phyloP scores from a whole-genome alignment of 257 asterid species.

The Primulina eburnea region DNA sequence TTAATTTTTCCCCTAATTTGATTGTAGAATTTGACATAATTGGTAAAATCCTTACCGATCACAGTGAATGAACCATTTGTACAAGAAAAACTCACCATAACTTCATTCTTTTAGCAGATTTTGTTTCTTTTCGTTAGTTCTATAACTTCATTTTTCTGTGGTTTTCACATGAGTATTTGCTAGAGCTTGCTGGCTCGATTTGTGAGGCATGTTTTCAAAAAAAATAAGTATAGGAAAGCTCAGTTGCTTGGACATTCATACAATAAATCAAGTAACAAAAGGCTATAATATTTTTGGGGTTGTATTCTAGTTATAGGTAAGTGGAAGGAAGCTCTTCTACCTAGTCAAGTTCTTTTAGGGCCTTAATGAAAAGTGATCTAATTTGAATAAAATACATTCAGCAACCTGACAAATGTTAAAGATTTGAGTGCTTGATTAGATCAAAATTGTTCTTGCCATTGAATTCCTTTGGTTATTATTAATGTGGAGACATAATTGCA shows the following conservation, averaged over 20 bases:
- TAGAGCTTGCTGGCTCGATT: background rate
- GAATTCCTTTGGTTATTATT: conserved; percentile 7
- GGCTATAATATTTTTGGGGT: background rate
- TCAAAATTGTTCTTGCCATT: background rate
- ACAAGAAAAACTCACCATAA: background rate
- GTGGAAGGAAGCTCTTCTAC: background rate
- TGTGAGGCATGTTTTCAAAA: too few relatives aligned
- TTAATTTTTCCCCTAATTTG: background rate
- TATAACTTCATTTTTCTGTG: too few relatives aligned
- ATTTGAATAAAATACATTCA: background rate
- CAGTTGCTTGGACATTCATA: background rate
- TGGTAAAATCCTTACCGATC: background rate
- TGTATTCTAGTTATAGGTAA: too few relatives aligned
- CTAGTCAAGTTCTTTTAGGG: background rate
- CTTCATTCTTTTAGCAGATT: background rate
- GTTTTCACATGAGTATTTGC: too few relatives aligned
- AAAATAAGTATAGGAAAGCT: background rate
- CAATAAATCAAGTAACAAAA: background rate
- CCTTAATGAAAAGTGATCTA: background rate
- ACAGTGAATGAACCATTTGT: background rate
- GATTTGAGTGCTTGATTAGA: background rate
- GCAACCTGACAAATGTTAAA: background rate
- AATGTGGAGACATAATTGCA: conserved; percentile 30
- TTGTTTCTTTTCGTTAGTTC: background rate
- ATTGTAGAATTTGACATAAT: background rate